These are phyloP conservation scores for Metschnikowia santaceciliae DNA, from an alignment of 805 yeast species.

Conservation along the genomic window DNA sequence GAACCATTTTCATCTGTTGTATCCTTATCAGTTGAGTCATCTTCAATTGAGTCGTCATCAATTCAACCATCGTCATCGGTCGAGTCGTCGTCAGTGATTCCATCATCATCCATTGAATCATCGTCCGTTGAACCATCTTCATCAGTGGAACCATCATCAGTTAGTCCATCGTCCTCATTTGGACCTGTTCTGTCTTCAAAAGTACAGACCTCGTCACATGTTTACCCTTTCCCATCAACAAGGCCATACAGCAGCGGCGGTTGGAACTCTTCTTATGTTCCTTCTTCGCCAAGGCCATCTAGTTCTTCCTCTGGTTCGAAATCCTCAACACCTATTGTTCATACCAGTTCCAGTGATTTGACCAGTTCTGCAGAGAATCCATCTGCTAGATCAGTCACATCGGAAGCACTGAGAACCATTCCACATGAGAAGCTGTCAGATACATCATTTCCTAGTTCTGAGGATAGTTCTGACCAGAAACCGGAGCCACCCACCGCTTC, in stretches of 20 bases:
- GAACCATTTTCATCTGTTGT: neutral
- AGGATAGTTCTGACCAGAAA: neutral
- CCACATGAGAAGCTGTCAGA: neutral
- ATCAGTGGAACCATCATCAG: neutral
- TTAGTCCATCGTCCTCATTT: neutral
- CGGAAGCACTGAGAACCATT: neutral
- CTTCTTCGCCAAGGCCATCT: neutral
- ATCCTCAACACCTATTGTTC: neutral
- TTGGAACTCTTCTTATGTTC: neutral
- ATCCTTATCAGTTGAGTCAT: too few species aligned
- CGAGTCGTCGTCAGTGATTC: too few species aligned
- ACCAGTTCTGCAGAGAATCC: neutral
- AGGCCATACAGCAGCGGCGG: neutral
- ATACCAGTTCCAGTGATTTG: too few species aligned
- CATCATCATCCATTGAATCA: neutral
- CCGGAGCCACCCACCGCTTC: neutral
- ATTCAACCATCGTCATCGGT: too few species aligned
- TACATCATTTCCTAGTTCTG: neutral
- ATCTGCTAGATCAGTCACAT: neutral
- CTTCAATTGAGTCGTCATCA: too few species aligned
- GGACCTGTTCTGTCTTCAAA: neutral
- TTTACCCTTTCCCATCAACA: neutral
- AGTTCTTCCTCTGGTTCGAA: neutral
- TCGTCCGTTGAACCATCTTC: neutral
- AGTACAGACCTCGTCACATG: neutral